phyloP scores from a whole-genome alignment of 2,329 filamentous ascomycete genomes.

The Colletotrichum coccodes region DNA sequence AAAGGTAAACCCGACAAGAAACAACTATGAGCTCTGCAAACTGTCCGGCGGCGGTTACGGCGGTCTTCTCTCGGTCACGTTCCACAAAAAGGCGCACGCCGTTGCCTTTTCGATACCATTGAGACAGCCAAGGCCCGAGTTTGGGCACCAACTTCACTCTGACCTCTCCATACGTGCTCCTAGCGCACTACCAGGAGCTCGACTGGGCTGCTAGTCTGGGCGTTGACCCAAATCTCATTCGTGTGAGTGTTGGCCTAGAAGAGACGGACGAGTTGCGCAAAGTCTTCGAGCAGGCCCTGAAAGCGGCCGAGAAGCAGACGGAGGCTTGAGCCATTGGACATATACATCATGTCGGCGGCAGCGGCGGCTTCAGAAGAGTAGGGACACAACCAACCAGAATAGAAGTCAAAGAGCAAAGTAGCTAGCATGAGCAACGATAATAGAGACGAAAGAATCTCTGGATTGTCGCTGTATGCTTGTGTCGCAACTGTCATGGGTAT shows the following conservation, averaged over 20 bases:
- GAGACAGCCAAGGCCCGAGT: slow-evolving; percentile 92
- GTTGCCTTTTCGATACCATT: slow-evolving; percentile 86
- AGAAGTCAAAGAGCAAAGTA: neutral
- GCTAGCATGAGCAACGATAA: neutral
- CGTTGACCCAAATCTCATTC: slow-evolving; percentile 81
- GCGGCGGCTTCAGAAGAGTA: neutral
- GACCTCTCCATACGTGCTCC: slow-evolving; percentile 87
- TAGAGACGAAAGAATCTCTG: neutral
- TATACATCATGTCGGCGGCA: neutral
- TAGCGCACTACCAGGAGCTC: slow-evolving; percentile 91
- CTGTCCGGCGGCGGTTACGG: slow-evolving; percentile 85
- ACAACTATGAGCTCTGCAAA: slow-evolving; percentile 82
- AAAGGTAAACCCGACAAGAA: slow-evolving; percentile 75
- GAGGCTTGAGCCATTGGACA: neutral
- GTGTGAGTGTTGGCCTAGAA: slow-evolving; percentile 92
- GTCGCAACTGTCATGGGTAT: slow-evolving; percentile 21
- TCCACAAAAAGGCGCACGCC: slow-evolving; percentile 76
- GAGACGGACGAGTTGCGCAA: slow-evolving; percentile 73
- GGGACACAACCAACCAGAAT: neutral
- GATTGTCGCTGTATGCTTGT: neutral
- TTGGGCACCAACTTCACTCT: slow-evolving; percentile 97
- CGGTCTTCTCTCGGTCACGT: slow-evolving; percentile 86
- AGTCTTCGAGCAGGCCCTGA: slow-evolving; percentile 76
- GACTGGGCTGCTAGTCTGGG: slow-evolving; percentile 90
- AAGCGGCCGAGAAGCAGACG: slow-evolving; percentile 56